Conservation (phyloP, 2,329 filamentous ascomycete species). For the Sporothrix dimorphospora region DNA sequence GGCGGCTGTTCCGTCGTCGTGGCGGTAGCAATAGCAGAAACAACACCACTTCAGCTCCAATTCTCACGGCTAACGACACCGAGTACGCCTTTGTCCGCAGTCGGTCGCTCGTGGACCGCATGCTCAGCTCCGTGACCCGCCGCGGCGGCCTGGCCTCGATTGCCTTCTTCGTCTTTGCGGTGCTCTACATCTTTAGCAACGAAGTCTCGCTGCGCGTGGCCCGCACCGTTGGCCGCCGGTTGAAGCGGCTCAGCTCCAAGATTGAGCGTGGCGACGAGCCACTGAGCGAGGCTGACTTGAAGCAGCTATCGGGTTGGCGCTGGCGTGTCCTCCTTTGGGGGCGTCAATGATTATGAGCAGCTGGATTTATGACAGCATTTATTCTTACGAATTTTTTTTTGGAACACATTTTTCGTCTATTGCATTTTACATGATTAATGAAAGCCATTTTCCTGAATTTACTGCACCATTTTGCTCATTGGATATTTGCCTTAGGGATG, state of each 20-base stretch:
- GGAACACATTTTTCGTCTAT: not conserved
- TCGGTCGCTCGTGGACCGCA: constrained; percentile 54
- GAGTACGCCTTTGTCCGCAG: constrained; percentile 61
- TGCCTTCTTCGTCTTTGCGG: constrained; percentile 59
- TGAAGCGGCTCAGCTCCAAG: constrained; percentile 52
- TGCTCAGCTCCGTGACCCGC: constrained; percentile 51
- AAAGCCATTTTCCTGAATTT: not conserved
- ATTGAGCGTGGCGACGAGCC: constrained; percentile 53
- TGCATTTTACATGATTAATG: not conserved
- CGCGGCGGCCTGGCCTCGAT: constrained; percentile 53
- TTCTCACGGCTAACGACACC: constrained; percentile 53
- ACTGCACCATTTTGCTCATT: not conserved
- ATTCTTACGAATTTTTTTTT: not conserved
- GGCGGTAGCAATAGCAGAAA: constrained; percentile 40
- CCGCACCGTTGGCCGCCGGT: constrained; percentile 53
- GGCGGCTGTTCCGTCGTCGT: constrained; percentile 53
- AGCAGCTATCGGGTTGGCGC: constrained; percentile 57
- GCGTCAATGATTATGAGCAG: constrained; percentile 14
- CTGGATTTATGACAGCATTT: not conserved
- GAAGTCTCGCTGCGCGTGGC: constrained; percentile 61
- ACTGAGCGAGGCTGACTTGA: constrained; percentile 54
- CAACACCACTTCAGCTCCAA: constrained; percentile 24
- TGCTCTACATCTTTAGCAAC: constrained; percentile 62
- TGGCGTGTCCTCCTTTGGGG: constrained; percentile 59
- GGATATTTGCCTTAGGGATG: not conserved